A percentile compares a stretch with the other conserved stretches of the same genome.
Conservation (phyloP, 2,329 filamentous ascomycete species). For the Aspergillus persii region DNA sequence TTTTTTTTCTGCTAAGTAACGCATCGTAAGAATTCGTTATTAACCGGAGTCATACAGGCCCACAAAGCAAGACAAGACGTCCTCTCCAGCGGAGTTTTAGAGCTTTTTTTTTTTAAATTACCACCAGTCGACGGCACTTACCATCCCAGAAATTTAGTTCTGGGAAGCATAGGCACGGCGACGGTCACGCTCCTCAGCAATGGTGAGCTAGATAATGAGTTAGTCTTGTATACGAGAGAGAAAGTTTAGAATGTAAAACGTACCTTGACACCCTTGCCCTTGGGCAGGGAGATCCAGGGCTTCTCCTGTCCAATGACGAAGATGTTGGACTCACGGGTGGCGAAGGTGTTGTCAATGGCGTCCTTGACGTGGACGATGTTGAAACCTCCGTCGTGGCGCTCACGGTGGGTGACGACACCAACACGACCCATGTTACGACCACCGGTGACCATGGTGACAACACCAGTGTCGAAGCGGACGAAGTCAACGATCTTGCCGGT, state of each 20-base stretch:
- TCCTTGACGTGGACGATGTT: constrained; percentile 99
- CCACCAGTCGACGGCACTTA: constrained; percentile 24
- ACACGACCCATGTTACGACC: constrained; percentile 99
- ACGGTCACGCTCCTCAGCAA: constrained; percentile 98
- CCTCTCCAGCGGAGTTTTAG: constrained; percentile 32
- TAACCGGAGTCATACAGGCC: constrained; percentile 34
- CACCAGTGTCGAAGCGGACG: constrained; percentile 98
- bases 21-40: constrained; percentile 21
- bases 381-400: constrained; percentile 99
- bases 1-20: constrained; percentile 19
- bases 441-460: constrained; percentile 97
- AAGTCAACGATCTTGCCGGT: constrained; percentile 98
- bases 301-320: constrained; percentile 99
- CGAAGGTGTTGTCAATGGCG: constrained; percentile 99
- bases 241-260: constrained; percentile 13
- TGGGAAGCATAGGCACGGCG: constrained; percentile 70
- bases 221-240: constrained; percentile 13
- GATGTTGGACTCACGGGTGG: constrained; percentile 98
- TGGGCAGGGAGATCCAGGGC: constrained; percentile 98
- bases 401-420: constrained; percentile 99
- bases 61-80: constrained; percentile 39
- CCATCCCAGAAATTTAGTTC: constrained; percentile 41
- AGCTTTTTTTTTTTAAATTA: constrained; percentile 23
- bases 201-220: constrained; percentile 65
- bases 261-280: constrained; percentile 99